Conservation (phyloP, 495 filamentous ascomycete species). For the Cairneyella variabilis region DNA sequence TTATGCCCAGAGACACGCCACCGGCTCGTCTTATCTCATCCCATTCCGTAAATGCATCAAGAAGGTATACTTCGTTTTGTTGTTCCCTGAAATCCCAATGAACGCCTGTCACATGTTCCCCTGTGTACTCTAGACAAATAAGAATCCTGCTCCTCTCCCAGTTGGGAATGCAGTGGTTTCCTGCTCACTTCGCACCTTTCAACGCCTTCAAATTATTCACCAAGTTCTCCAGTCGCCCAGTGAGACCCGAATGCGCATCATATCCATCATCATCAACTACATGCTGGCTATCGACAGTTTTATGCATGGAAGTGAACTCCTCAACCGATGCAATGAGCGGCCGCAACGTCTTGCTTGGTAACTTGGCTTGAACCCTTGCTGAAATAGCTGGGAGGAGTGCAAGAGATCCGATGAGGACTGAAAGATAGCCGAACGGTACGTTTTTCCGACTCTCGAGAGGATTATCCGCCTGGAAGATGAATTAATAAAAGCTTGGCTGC, state of each 20-base stretch:
- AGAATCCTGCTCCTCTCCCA: too few relatives aligned
- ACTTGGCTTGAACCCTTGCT: constrained; percentile 42
- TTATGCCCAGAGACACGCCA: too few relatives aligned
- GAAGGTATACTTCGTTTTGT: too few relatives aligned
- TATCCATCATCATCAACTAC: constrained; percentile 44
- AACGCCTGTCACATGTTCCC: too few relatives aligned
- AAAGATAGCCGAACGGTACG: constrained; percentile 87
- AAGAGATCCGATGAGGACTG: constrained; percentile 77
- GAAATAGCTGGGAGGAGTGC: constrained; percentile 56
- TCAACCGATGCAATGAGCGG: constrained; percentile 72
- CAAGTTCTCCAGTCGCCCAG: constrained; percentile 20
- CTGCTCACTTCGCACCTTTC: too few relatives aligned
- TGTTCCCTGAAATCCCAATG: too few relatives aligned
- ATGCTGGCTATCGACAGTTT: constrained; percentile 61
- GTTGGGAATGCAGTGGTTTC: too few relatives aligned
- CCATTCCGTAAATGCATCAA: too few relatives aligned
- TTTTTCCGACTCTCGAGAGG: constrained; percentile 79
- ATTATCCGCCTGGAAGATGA: constrained; percentile 65
- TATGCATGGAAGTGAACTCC: constrained; percentile 78
- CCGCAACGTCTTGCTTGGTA: constrained; percentile 57
- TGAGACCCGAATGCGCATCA: constrained; percentile 45
- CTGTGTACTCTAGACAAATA: too few relatives aligned
- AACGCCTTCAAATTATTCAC: constrained; percentile 17
- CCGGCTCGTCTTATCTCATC: too few relatives aligned
- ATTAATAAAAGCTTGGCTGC: constrained; percentile 20